Evolutionary conservation across 2,329 filamentous ascomycete genomes (phyloP), one percentile per base, ranked within the genome.

Genomic region (Cercospora berteroae): DNA sequence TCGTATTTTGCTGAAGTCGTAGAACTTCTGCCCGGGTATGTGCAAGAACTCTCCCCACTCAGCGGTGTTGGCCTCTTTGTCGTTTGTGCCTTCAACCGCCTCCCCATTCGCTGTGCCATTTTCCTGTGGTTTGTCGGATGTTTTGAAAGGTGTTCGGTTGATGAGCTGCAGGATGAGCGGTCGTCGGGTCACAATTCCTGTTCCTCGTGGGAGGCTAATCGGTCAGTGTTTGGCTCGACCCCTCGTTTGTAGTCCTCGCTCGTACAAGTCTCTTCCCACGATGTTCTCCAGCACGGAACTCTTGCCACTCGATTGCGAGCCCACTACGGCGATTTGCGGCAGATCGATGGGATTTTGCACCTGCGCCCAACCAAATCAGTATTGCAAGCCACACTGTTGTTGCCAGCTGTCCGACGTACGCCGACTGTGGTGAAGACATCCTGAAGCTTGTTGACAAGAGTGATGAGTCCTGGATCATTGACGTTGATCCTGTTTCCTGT

Each of bases 11-110:
- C 93, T 92, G 84, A 99, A 99, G 83, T 99, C 95, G 82, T 89
- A 89, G 84, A 96, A 98, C 82, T 98, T 98, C 82, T 98, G 92
- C 75, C 94, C 95, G 20, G 95, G 94, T 71, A 99, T 92, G 81
- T 99, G 95, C 71, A 99, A 85, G 82, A 99, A 99, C 85, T 99
- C 95, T 84, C 94, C 95, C 92, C 96, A 99, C 81, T 99, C 95
- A 78, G 98, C 93, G 20, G 87, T 81, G 80, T 99, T 99, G 76
- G 94, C 92, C 74, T 93, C 91, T 80, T 91, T 91, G 81, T 98
- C 95, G 72, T 86, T 88, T 64, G 87, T 89, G 67, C 84, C 83
- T 67, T 87, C 81, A 74, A 93, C 78, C 18, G 66, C 63, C 67
- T 89, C 86, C 65, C 93, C 92, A 79, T 97, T 96, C 72, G 87